Evolutionary conservation across 2,329 filamentous ascomycete species (phyloP).

Genomic region (Chalara sp.): DNA sequence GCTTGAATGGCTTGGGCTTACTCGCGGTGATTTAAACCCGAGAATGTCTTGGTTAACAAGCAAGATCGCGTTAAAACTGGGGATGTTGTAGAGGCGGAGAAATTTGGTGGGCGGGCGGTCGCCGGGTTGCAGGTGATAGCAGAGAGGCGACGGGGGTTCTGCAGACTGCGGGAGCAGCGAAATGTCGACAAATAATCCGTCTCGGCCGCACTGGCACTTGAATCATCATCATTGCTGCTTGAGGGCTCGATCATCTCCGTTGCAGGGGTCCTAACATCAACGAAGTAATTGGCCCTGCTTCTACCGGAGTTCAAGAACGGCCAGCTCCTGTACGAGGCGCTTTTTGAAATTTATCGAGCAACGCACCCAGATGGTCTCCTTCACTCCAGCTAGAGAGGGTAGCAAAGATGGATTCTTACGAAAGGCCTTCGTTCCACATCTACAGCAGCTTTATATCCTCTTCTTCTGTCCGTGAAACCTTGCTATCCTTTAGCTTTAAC

Average conservation of each 20-base stretch:
- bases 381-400: slow-evolving; percentile 1
- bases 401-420: slow-evolving; percentile 1
- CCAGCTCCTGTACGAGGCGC: background rate
- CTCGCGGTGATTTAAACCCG: slow-evolving; percentile 32
- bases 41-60: slow-evolving; percentile 29
- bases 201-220: background rate
- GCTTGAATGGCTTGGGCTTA: slow-evolving; percentile 8
- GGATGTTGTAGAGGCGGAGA: background rate
- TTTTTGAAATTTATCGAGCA: slow-evolving; percentile 5
- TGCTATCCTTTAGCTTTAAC: slow-evolving; percentile 1
- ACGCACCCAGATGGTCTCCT: slow-evolving; percentile 2
- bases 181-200: no score
- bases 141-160: no score
- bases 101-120: no score
- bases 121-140: no score
- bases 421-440: background rate
- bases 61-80: slow-evolving; percentile 2
- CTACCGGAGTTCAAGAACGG: no score
- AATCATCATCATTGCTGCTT: background rate
- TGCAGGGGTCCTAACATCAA: background rate
- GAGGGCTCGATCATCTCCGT: background rate
- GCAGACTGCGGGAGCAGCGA: no score
- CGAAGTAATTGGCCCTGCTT: background rate
- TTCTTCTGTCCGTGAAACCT: background rate
- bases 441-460: background rate